Conservation (phyloP, 2,329 filamentous ascomycete species). For the Chrysoporthe cubensis region DNA sequence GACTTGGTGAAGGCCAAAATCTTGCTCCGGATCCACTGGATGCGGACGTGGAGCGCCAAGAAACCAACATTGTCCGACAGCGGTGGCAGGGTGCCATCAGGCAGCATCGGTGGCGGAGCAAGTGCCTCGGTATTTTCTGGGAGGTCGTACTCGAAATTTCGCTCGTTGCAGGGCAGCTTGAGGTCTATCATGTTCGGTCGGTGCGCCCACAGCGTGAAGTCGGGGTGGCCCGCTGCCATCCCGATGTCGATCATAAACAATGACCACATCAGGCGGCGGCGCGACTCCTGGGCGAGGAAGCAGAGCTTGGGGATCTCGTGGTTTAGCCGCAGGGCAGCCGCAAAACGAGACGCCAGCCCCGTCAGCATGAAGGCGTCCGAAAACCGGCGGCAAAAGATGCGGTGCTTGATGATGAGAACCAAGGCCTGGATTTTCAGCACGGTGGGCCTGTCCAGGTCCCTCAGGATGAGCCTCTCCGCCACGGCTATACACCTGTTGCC, state of each 20-base stretch:
- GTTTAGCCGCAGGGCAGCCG: conserved; percentile 53
- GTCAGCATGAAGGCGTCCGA: conserved; percentile 53
- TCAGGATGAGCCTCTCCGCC: conserved; percentile 56
- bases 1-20: conserved; percentile 59
- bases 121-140: conserved; percentile 58
- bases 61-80: conserved; percentile 59
- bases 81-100: conserved; percentile 47
- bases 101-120: conserved; percentile 46
- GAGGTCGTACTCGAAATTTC: conserved; percentile 60
- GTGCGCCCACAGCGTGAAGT: conserved; percentile 50
- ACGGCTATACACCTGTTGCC: conserved; percentile 59
- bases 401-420: conserved; percentile 52
- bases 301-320: conserved; percentile 51
- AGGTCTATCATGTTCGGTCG: conserved; percentile 47
- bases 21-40: conserved; percentile 57
- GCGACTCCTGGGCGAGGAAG: conserved; percentile 49
- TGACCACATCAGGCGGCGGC: conserved; percentile 53
- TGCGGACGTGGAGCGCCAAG: conserved; percentile 59
- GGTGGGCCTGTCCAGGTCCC: conserved; percentile 58
- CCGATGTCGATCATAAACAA: conserved; percentile 52
- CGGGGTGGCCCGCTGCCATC: conserved; percentile 50
- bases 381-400: conserved; percentile 49
- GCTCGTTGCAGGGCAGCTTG: conserved; percentile 54
- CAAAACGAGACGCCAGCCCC: conserved; percentile 50
- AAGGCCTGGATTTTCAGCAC: conserved; percentile 58